phyloP scores from a whole-genome alignment of 805 yeast species.

The Barnettozyma botsteinii region DNA sequence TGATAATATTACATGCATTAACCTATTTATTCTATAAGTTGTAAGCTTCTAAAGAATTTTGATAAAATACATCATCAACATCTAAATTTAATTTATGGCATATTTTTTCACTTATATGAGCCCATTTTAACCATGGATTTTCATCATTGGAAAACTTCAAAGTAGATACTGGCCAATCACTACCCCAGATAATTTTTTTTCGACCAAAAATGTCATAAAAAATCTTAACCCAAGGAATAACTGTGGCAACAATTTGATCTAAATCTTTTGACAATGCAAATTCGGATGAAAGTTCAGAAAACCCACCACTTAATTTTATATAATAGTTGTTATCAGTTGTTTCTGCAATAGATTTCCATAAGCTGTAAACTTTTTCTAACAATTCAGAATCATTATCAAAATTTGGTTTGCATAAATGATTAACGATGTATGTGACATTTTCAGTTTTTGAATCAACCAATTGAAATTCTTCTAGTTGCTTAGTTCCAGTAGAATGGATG shows the following conservation, averaged over 20 bases:
- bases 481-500: slow-evolving; percentile 31
- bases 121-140: slow-evolving; percentile 24
- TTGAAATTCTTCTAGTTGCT: slow-evolving; percentile 36
- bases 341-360: slow-evolving; percentile 18
- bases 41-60: slow-evolving; percentile 22
- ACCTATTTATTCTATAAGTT: slow-evolving; percentile 3
- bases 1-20: not conserved
- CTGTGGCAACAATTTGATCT: slow-evolving; percentile 14
- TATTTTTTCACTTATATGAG: slow-evolving; percentile 16
- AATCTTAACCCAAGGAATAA: slow-evolving; percentile 31
- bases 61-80: slow-evolving; percentile 16
- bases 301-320: slow-evolving; percentile 38
- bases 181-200: slow-evolving; percentile 34
- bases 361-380: slow-evolving; percentile 23
- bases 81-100: slow-evolving; percentile 16
- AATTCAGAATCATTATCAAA: slow-evolving; percentile 11
- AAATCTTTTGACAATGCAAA: slow-evolving; percentile 7
- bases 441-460: slow-evolving; percentile 26
- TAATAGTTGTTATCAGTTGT: slow-evolving; percentile 20
- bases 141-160: slow-evolving; percentile 17
- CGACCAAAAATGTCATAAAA: slow-evolving; percentile 29
- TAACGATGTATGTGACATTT: slow-evolving; percentile 30
- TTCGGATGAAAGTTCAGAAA: slow-evolving; percentile 31
- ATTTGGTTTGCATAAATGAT: slow-evolving; percentile 40
- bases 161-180: slow-evolving; percentile 41